phyloP scores from a whole-genome alignment of 805 yeast species.

The Crinitomyces ghanaensis region DNA sequence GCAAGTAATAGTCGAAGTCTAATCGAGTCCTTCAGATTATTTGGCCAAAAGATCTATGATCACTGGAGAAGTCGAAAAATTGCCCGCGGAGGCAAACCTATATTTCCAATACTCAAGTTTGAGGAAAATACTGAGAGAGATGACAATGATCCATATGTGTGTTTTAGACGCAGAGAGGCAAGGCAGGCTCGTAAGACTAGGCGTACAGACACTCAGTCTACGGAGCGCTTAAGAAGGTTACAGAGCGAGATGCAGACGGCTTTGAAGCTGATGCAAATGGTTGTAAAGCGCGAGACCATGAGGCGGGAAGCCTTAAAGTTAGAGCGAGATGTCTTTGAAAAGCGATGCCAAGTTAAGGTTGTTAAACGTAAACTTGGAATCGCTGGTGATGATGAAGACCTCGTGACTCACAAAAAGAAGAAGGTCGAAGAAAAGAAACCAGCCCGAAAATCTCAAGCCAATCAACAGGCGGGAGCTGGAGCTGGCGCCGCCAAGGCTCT shows the following conservation, averaged over 20 bases:
- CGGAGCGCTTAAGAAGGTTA: slow-evolving; percentile 65
- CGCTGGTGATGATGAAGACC: slow-evolving; percentile 74
- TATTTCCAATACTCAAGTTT: slow-evolving; percentile 67
- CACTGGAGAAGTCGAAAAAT: slow-evolving; percentile 77
- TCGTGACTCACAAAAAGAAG: slow-evolving; percentile 62
- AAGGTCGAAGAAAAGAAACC: slow-evolving; percentile 16
- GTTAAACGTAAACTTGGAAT: slow-evolving; percentile 66
- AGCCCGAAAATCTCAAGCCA: neutral
- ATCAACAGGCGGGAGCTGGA: slow-evolving; percentile 3
- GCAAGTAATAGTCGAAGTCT: slow-evolving; percentile 11
- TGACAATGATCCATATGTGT: slow-evolving; percentile 87
- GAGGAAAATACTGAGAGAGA: slow-evolving; percentile 82
- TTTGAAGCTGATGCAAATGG: slow-evolving; percentile 50
- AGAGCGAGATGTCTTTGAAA: slow-evolving; percentile 59
- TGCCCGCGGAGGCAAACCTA: slow-evolving; percentile 52
- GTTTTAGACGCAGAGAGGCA: slow-evolving; percentile 90
- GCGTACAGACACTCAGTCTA: slow-evolving; percentile 82
- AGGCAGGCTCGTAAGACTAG: slow-evolving; percentile 94
- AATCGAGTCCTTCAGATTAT: slow-evolving; percentile 26
- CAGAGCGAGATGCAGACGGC: slow-evolving; percentile 72
- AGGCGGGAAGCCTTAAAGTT: slow-evolving; percentile 48
- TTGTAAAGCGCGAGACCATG: slow-evolving; percentile 63
- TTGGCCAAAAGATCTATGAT: slow-evolving; percentile 59
- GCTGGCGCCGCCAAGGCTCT: slow-evolving; percentile 5
- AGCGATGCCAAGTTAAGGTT: slow-evolving; percentile 58